Conservation (phyloP, 2,329 filamentous ascomycete species). For the Chaetothyriales sp. region DNA sequence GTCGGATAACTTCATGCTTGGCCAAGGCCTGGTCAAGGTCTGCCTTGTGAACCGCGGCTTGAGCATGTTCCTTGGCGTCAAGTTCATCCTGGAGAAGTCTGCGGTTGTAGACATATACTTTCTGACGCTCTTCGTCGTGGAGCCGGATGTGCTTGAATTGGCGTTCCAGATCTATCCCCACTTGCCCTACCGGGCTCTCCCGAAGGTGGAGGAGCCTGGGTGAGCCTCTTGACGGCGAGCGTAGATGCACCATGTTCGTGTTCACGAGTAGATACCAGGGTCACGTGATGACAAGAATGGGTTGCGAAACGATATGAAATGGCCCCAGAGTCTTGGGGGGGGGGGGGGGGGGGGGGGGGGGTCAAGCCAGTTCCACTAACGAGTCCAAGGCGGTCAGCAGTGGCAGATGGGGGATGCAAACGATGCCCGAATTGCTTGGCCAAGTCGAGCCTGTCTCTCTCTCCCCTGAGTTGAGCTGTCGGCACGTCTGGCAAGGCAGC, state of each 20-base stretch:
- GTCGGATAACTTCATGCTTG: conserved; percentile 52
- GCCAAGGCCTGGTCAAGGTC: conserved; percentile 52
- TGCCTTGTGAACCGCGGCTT: conserved; percentile 48
- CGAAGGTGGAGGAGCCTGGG: neutral
- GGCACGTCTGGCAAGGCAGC: neutral
- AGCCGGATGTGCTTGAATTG: conserved; percentile 27
- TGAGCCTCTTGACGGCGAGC: neutral
- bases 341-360: too few relatives aligned
- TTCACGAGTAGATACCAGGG: neutral
- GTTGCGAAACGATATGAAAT: neutral
- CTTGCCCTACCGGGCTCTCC: conserved; percentile 15
- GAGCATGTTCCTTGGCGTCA: conserved; percentile 49
- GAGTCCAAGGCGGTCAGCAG: neutral
- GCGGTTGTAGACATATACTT: conserved; percentile 30
- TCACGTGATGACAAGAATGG: neutral
- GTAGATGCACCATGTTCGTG: neutral
- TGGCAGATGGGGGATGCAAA: neutral
- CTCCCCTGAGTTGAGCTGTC: neutral
- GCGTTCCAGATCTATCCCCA: conserved; percentile 24
- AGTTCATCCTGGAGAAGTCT: conserved; percentile 43
- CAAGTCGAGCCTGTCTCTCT: neutral
- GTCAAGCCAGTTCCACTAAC: too few relatives aligned
- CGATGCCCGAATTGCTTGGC: too few relatives aligned
- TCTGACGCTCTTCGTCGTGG: conserved; percentile 30
- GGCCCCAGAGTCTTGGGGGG: too few relatives aligned